Evolutionary conservation across 768 basidiomycete genomes (phyloP).

Genomic region (Phylloporus rhodoxanthus): DNA sequence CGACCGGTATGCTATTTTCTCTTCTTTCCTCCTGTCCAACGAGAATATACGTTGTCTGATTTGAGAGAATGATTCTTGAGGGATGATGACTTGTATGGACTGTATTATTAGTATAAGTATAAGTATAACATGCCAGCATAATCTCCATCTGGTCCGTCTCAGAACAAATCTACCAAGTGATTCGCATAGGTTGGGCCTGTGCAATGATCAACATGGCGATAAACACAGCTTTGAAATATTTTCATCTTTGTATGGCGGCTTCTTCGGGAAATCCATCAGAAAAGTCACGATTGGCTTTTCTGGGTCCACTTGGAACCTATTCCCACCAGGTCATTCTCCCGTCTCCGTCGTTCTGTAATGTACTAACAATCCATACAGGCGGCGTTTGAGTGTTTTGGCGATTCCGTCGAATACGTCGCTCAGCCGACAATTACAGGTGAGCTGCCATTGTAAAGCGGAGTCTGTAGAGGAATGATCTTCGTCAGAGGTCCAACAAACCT

Average conservation of each 20-base stretch:
- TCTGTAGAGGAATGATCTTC: not conserved
- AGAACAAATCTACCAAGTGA: not conserved
- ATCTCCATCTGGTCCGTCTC: not conserved
- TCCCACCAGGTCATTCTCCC: slow-evolving; percentile 49
- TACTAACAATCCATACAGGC: slow-evolving; percentile 36
- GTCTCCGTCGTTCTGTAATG: not conserved
- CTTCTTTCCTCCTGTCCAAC: slow-evolving; percentile 17
- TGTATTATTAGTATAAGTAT: too few species aligned
- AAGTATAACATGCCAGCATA: not conserved
- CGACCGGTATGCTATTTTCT: slow-evolving; percentile 50
- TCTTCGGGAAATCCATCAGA: not conserved
- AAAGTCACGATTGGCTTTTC: slow-evolving; percentile 40
- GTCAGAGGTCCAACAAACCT: slow-evolving; percentile 53
- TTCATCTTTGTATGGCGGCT: slow-evolving; percentile 9
- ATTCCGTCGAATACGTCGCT: slow-evolving; percentile 39
- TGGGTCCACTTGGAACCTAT: slow-evolving; percentile 69
- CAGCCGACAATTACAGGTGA: slow-evolving; percentile 37
- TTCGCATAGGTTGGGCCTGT: not conserved
- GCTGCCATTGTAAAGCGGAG: slow-evolving; percentile 4
- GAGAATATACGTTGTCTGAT: slow-evolving; percentile 36
- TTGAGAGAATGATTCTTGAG: not conserved
- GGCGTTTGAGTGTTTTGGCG: slow-evolving; percentile 42
- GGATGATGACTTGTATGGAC: not conserved
- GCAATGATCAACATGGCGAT: slow-evolving; percentile 5
- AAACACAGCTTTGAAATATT: slow-evolving; percentile 1